A percentile compares a stretch with the other conserved stretches of the same genome.
phyloP scores from a whole-genome alignment of 2,329 filamentous ascomycete species.

The Aureobasidium sp. region DNA sequence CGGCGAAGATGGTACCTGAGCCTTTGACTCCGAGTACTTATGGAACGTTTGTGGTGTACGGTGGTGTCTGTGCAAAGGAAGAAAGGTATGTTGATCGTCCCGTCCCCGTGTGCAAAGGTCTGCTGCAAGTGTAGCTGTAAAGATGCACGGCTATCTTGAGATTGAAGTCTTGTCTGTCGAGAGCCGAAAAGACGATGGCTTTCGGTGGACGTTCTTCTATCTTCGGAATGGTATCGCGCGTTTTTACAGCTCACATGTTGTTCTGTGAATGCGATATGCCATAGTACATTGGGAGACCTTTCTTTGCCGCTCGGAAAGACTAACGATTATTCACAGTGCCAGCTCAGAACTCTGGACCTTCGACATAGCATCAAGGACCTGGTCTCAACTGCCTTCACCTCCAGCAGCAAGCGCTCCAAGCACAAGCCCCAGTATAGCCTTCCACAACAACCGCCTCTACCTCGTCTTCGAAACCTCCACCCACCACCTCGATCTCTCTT shows the following conservation, averaged over 20 bases:
- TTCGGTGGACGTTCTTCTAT: neutral
- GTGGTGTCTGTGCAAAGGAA: slow-evolving; percentile 31
- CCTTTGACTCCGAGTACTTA: slow-evolving; percentile 32
- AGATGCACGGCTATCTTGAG: neutral
- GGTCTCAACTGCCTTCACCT: slow-evolving; percentile 40
- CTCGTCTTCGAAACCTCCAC: slow-evolving; percentile 15
- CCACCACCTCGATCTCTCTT: slow-evolving; percentile 17
- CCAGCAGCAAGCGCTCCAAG: slow-evolving; percentile 28
- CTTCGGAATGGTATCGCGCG: neutral
- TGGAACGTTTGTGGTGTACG: slow-evolving; percentile 44
- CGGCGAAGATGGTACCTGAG: slow-evolving; percentile 32
- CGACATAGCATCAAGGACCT: slow-evolving; percentile 39
- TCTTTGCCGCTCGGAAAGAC: neutral
- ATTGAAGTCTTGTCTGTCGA: neutral
- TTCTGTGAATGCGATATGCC: no score
- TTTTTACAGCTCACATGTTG: neutral
- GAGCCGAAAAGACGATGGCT: neutral
- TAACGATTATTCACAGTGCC: neutral
- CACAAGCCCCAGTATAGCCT: slow-evolving; percentile 31
- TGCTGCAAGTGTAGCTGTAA: neutral
- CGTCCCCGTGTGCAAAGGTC: neutral
- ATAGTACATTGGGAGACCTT: no score
- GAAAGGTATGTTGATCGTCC: slow-evolving; percentile 13
- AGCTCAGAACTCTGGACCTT: slow-evolving; percentile 44
- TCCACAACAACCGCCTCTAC: slow-evolving; percentile 36